Percentiles rank a stretch among this genome's conserved stretches.
phyloP scores from a whole-genome alignment of 768 basidiomycete species.

The Calocybe indica region DNA sequence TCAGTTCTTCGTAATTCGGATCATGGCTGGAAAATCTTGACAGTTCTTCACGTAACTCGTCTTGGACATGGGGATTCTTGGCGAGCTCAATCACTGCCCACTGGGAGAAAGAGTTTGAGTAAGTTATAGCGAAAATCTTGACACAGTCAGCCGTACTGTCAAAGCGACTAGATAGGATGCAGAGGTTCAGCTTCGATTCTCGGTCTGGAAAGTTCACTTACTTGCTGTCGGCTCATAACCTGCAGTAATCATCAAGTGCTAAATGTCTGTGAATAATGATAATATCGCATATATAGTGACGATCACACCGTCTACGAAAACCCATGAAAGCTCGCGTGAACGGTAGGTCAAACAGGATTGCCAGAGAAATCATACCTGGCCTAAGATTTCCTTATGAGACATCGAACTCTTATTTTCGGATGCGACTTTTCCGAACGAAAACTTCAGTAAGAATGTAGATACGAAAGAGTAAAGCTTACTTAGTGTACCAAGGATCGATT shows the following conservation, averaged over 20 bases:
- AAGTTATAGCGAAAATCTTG: background rate
- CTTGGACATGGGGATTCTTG: constrained; percentile 20
- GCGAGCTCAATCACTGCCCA: constrained; percentile 29
- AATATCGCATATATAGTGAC: background rate
- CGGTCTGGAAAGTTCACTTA: constrained; percentile 1
- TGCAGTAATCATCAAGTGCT: constrained; percentile 14
- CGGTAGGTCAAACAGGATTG: background rate
- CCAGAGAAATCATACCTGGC: constrained; percentile 19
- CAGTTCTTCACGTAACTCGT: constrained; percentile 23
- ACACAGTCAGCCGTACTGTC: background rate
- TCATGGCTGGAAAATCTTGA: constrained; percentile 1
- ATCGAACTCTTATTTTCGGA: constrained; percentile 6
- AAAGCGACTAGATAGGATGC: background rate
- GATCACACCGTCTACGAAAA: constrained; percentile 12
- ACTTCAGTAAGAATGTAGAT: background rate
- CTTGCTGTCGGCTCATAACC: constrained; percentile 17
- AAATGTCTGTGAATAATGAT: background rate
- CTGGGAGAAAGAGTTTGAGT: background rate
- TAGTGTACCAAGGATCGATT: constrained; percentile 33
- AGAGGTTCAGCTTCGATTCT: background rate
- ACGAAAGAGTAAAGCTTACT: constrained; percentile 14
- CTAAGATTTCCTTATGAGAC: constrained; percentile 35
- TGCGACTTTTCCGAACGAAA: too few relatives aligned
- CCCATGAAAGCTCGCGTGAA: background rate
- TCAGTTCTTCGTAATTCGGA: constrained; percentile 6